Percentiles rank a stretch among this genome's conserved stretches.
Evolutionary conservation across 1,284 basidiomycete genomes (phyloP).

Genomic region (Pascua guehoae): DNA sequence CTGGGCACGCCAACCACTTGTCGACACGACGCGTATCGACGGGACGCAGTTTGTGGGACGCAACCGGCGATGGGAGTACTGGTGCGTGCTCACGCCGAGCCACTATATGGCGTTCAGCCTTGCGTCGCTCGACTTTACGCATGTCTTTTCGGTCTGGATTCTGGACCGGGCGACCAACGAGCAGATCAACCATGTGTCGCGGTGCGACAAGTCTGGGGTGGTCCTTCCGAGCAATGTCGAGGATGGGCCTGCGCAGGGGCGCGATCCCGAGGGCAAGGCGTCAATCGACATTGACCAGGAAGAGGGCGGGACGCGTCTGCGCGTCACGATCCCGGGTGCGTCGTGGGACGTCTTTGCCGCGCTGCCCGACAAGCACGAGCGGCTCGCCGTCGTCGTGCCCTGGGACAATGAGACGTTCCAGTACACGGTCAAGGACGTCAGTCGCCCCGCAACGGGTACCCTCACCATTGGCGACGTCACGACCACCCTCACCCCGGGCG

Average conservation of each 20-base stretch:
- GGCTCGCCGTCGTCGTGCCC: slow-evolving; percentile 16
- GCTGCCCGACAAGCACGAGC: slow-evolving; percentile 10
- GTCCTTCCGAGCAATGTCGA: slow-evolving; percentile 5
- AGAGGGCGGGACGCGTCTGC: slow-evolving; percentile 8
- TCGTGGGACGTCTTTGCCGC: slow-evolving; percentile 9
- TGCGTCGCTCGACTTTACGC: slow-evolving; percentile 8
- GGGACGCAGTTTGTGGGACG: not conserved
- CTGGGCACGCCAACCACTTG: slow-evolving; percentile 11
- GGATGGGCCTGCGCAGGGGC: not conserved
- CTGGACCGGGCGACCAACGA: slow-evolving; percentile 3
- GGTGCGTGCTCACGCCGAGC: slow-evolving; percentile 13
- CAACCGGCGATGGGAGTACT: slow-evolving; percentile 21
- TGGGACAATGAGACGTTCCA: slow-evolving; percentile 16
- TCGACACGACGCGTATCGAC: slow-evolving; percentile 10
- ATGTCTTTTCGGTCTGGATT: slow-evolving; percentile 5
- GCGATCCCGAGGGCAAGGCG: not conserved
- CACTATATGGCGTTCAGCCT: slow-evolving; percentile 10
- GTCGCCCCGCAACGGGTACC: slow-evolving; percentile 8
- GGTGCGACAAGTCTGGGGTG: not conserved
- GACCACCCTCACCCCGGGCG: not conserved
- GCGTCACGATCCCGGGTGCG: slow-evolving; percentile 4
- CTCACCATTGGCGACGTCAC: slow-evolving; percentile 1
- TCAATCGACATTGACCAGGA: slow-evolving; percentile 9
- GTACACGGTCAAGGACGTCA: slow-evolving; percentile 18
- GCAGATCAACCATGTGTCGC: not conserved